Evolutionary conservation across 1,284 basidiomycete species (phyloP).

Genomic region (Flammula alnicola): DNA sequence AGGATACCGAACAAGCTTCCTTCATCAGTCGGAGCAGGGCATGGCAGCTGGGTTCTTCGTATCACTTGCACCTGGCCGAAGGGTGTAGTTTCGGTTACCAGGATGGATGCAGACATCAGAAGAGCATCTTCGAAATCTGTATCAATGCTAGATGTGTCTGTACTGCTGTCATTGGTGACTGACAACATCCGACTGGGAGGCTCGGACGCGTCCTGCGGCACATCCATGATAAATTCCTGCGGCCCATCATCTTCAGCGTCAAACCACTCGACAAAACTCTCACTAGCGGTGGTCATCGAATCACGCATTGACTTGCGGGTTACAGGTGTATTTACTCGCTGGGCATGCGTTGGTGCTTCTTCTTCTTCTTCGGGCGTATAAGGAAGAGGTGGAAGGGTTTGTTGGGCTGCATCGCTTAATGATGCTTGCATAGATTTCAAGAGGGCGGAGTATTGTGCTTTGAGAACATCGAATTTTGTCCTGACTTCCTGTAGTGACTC

Average conservation of each 20-base stretch:
- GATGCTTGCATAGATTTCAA: constrained; percentile 48
- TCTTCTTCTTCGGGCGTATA: constrained; percentile 56
- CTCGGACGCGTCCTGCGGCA: constrained; percentile 45
- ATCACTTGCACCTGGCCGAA: constrained; percentile 38
- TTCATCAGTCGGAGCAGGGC: constrained; percentile 76
- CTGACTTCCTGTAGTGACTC: constrained; percentile 25
- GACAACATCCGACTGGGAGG: constrained; percentile 43
- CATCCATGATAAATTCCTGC: constrained; percentile 72
- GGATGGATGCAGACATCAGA: constrained; percentile 1
- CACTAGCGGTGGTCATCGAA: constrained; percentile 62
- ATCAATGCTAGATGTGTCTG: constrained; percentile 50
- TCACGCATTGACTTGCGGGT: constrained; percentile 45
- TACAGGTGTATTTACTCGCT: constrained; percentile 37
- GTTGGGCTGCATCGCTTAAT: constrained; percentile 40
- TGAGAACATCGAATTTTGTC: constrained; percentile 55
- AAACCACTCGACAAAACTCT: constrained; percentile 70
- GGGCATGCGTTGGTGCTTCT: constrained; percentile 32
- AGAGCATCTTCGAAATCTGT: constrained; percentile 49
- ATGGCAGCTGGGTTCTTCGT: constrained; percentile 70
- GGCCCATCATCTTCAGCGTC: constrained; percentile 69
- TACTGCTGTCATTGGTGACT: constrained; percentile 43
- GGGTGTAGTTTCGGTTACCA: constrained; percentile 13
- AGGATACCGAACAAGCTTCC: constrained; percentile 86
- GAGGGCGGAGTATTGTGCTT: constrained; percentile 60
- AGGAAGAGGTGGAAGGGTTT: constrained; percentile 47